Percentiles rank a stretch among this genome's conserved stretches.
phyloP scores from a whole-genome alignment of 2,329 filamentous ascomycete genomes.

The Cercospora sesami region DNA sequence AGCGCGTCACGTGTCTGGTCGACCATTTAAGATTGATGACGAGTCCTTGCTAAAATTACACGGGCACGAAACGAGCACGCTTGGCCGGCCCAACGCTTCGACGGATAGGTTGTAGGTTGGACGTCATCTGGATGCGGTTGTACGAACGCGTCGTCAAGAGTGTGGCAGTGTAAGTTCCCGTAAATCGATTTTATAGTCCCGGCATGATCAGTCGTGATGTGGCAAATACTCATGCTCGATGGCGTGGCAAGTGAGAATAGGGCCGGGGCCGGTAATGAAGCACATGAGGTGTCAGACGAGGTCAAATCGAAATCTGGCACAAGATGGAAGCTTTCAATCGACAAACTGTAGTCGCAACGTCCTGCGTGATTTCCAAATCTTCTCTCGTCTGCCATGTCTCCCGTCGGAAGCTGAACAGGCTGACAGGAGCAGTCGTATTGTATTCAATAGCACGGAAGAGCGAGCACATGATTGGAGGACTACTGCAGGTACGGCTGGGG shows the following conservation, averaged over 20 bases:
- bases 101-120: neutral
- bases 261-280: neutral
- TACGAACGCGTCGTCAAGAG: neutral
- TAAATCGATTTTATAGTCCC: neutral
- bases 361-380: neutral
- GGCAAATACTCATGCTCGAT: neutral
- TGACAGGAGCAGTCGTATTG: neutral
- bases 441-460: neutral
- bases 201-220: neutral
- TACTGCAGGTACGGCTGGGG: constrained; percentile 11
- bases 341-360: neutral
- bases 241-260: neutral
- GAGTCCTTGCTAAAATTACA: constrained; percentile 16
- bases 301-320: neutral
- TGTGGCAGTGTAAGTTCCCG: neutral
- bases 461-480: constrained; percentile 1
- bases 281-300: neutral
- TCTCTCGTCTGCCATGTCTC: neutral
- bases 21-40: neutral
- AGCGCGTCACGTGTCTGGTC: constrained; percentile 8
- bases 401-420: neutral
- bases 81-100: constrained; percentile 17
- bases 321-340: neutral
- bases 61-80: neutral
- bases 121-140: neutral